Evolutionary conservation across 257 asterid species (phyloP).

Genomic region (Verbascum thapsus): DNA sequence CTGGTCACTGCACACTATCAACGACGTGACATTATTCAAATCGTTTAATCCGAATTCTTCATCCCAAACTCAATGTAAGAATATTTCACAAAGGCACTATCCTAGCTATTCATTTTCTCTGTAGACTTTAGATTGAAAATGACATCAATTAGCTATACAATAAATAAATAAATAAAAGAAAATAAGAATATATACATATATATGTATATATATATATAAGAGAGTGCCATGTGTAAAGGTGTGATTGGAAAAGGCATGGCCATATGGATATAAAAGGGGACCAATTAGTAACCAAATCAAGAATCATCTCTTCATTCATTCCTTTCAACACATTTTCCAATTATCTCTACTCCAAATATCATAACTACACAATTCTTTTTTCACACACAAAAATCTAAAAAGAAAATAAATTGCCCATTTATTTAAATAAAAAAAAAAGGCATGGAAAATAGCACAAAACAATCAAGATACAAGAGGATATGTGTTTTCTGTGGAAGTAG

Average conservation of each 20-base stretch:
- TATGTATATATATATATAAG: too few species aligned
- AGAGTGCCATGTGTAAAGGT: constrained; percentile 39
- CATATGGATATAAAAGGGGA: constrained; percentile 55
- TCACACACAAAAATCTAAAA: too few species aligned
- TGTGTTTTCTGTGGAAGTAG: constrained; percentile 90
- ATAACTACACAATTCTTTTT: too few species aligned
- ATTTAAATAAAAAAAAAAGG: too few species aligned
- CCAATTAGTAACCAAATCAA: constrained; percentile 29
- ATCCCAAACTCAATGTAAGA: too few species aligned
- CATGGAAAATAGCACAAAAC: constrained; percentile 75
- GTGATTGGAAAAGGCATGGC: constrained; percentile 23
- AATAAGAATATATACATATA: too few species aligned
- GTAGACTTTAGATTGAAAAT: constrained; percentile 61
- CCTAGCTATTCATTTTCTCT: constrained; percentile 6
- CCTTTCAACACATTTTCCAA: constrained; percentile 40
- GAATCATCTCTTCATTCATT: constrained; percentile 32
- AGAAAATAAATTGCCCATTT: too few species aligned
- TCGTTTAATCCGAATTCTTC: too few species aligned
- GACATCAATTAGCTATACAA: constrained; percentile 46
- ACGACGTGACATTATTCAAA: too few species aligned
- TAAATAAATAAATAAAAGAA: background rate
- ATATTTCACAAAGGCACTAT: too few species aligned
- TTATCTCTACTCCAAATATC: too few species aligned
- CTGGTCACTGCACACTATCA: too few species aligned
- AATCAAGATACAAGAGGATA: constrained; percentile 75